These are phyloP conservation scores for Backusella sp. DNA, from an alignment of 192 early-diverging fungal genomes.

Conservation along the genomic window DNA sequence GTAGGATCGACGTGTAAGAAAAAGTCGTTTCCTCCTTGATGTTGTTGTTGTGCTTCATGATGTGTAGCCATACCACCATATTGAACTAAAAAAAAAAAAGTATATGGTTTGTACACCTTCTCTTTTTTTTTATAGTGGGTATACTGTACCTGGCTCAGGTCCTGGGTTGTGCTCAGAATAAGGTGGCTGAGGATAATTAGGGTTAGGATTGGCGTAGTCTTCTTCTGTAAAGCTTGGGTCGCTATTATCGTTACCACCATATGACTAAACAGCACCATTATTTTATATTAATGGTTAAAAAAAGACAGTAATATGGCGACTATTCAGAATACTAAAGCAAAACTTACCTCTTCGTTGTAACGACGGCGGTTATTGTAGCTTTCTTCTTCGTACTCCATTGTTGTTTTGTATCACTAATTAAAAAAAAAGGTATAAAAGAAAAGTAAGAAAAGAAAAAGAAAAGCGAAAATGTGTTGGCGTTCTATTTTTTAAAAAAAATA, in stretches of 20 bases:
- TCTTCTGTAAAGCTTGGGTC: constrained; percentile 8
- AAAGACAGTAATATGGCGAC: too few relatives aligned
- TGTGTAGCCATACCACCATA: constrained; percentile 8
- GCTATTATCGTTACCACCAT: background rate
- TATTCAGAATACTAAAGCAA: background rate
- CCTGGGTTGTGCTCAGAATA: constrained; percentile 24
- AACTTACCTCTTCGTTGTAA: background rate
- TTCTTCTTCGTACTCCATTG: constrained; percentile 2
- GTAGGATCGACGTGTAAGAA: constrained; percentile 22
- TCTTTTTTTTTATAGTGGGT: background rate
- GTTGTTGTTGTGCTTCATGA: background rate
- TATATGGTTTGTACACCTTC: background rate
- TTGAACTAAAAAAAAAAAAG: background rate
- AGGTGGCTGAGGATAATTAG: constrained; percentile 31
- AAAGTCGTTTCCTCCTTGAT: constrained; percentile 1
- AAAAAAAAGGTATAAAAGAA: background rate
- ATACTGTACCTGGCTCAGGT: constrained; percentile 9
- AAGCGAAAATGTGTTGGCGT: background rate
- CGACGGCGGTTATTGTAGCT: background rate
- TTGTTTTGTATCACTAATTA: background rate
- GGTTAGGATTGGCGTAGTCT: constrained; percentile 6
- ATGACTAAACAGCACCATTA: background rate
- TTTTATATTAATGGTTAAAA: background rate
- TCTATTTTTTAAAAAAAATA: background rate
- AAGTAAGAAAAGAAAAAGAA: background rate